Evolutionary conservation across 2,329 filamentous ascomycete genomes (phyloP).

Genomic region (Aspergillus costaricaensis): DNA sequence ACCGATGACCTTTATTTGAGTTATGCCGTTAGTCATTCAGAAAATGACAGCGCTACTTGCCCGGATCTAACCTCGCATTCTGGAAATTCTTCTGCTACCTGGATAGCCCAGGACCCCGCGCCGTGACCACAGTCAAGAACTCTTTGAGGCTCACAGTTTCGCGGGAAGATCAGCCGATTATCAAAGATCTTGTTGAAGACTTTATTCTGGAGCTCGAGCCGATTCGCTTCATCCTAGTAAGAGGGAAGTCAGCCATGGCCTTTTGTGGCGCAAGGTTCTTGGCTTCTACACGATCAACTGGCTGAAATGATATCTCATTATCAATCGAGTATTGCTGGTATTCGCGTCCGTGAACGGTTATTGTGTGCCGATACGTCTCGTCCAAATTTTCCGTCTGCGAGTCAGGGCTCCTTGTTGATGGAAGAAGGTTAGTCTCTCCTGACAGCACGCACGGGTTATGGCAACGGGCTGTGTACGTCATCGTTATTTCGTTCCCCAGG

Average conservation of each 20-base stretch:
- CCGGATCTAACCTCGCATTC: slow-evolving; percentile 59
- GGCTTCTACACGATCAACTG: slow-evolving; percentile 66
- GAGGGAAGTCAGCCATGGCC: slow-evolving; percentile 14
- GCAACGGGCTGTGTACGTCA: slow-evolving; percentile 32
- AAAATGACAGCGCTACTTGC: slow-evolving; percentile 4
- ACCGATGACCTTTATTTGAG: slow-evolving; percentile 60
- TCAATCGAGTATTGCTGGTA: slow-evolving; percentile 69
- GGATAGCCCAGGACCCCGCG: slow-evolving; percentile 68
- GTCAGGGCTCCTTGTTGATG: slow-evolving; percentile 43
- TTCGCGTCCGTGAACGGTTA: slow-evolving; percentile 62
- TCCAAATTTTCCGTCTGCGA: slow-evolving; percentile 56
- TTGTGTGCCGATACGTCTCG: slow-evolving; percentile 59
- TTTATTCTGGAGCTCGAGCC: slow-evolving; percentile 64
- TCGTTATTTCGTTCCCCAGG: slow-evolving; percentile 19
- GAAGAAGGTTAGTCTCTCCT: slow-evolving; percentile 29
- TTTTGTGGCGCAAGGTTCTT: neutral
- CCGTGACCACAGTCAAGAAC: slow-evolving; percentile 75
- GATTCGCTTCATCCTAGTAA: slow-evolving; percentile 65
- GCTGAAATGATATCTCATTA: slow-evolving; percentile 66
- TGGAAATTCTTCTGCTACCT: slow-evolving; percentile 66
- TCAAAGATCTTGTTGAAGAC: slow-evolving; percentile 68
- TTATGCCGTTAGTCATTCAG: slow-evolving; percentile 20
- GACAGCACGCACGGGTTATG: slow-evolving; percentile 7
- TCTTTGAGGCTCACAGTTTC: slow-evolving; percentile 57
- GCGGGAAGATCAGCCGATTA: slow-evolving; percentile 68